These are phyloP conservation scores for Populus alba DNA, from an alignment of 345 rosid species.

Conservation along the genomic window DNA sequence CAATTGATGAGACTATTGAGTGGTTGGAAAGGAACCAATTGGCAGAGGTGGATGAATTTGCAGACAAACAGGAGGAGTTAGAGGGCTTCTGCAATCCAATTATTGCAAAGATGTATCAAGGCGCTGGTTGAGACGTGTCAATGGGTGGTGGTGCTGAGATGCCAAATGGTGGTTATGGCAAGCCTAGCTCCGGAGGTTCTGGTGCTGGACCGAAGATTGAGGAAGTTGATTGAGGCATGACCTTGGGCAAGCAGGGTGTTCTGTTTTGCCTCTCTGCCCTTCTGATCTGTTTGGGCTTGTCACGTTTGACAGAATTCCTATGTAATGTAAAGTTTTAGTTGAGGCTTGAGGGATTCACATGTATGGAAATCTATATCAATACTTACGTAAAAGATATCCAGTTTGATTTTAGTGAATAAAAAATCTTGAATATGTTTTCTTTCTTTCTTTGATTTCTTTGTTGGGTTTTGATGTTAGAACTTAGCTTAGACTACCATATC, in stretches of 20 bases:
- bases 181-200: neutral
- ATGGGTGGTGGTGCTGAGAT: constrained; percentile 13
- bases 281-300: neutral
- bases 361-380: neutral
- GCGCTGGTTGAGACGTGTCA: constrained; percentile 9
- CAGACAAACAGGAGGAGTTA: constrained; percentile 17
- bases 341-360: neutral
- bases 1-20: constrained; percentile 21
- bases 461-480: neutral
- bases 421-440: neutral
- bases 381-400: neutral
- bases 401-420: neutral
- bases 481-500: neutral
- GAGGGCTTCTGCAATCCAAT: constrained; percentile 14
- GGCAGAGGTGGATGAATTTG: constrained; percentile 18
- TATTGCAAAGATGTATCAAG: constrained; percentile 16
- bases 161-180: constrained; percentile 3
- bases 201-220: constrained; percentile 26
- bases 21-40: constrained; percentile 24
- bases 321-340: neutral
- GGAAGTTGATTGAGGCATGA: constrained; percentile 13
- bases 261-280: neutral
- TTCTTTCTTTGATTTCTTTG: neutral
- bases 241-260: neutral
- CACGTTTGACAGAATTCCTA: neutral